A percentile compares a stretch with the other conserved stretches of the same genome.
These are phyloP conservation scores for Friedmanniomyces simplex DNA, from an alignment of 495 filamentous ascomycete species.

Conservation along the genomic window DNA sequence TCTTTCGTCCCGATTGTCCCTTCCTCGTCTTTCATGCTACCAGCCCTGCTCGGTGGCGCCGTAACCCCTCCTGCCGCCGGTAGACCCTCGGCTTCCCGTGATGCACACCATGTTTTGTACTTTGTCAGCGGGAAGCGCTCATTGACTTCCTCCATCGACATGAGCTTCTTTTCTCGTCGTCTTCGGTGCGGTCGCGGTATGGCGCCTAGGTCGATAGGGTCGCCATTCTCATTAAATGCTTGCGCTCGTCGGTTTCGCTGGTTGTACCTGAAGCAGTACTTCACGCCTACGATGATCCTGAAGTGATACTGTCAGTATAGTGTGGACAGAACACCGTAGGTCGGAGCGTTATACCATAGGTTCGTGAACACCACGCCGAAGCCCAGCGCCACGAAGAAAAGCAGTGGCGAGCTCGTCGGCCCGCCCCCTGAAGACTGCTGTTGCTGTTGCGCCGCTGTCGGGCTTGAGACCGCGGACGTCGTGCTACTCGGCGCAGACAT, in stretches of 20 bases:
- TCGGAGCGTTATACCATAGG: slow-evolving; percentile 67
- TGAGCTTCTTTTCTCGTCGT: slow-evolving; percentile 89
- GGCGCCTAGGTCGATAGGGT: slow-evolving; percentile 71
- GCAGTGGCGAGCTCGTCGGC: slow-evolving; percentile 77
- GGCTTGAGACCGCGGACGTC: not conserved
- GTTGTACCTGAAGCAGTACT: slow-evolving; percentile 98
- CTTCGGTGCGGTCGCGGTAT: slow-evolving; percentile 66
- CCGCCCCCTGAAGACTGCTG: slow-evolving; percentile 21
- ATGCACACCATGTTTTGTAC: slow-evolving; percentile 89
- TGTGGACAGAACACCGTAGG: not conserved
- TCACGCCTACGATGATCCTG: slow-evolving; percentile 99
- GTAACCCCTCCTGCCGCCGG: slow-evolving; percentile 76
- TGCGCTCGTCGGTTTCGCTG: slow-evolving; percentile 75
- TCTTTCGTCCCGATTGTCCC: slow-evolving; percentile 35
- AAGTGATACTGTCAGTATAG: slow-evolving; percentile 6
- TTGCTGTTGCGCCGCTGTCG: slow-evolving; percentile 1
- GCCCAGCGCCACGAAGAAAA: slow-evolving; percentile 94
- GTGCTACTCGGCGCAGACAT: not conserved
- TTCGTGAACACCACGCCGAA: slow-evolving; percentile 99
- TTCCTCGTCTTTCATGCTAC: slow-evolving; percentile 51
- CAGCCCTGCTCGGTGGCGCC: slow-evolving; percentile 55
- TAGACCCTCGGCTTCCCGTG: slow-evolving; percentile 71
- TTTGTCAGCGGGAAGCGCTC: slow-evolving; percentile 90
- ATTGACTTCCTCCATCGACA: slow-evolving; percentile 98
- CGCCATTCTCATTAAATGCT: slow-evolving; percentile 65